A percentile compares a stretch with the other conserved stretches of the same genome.
Conservation (phyloP, 805 yeast species). For the Lipomyces yamanashiensis region DNA sequence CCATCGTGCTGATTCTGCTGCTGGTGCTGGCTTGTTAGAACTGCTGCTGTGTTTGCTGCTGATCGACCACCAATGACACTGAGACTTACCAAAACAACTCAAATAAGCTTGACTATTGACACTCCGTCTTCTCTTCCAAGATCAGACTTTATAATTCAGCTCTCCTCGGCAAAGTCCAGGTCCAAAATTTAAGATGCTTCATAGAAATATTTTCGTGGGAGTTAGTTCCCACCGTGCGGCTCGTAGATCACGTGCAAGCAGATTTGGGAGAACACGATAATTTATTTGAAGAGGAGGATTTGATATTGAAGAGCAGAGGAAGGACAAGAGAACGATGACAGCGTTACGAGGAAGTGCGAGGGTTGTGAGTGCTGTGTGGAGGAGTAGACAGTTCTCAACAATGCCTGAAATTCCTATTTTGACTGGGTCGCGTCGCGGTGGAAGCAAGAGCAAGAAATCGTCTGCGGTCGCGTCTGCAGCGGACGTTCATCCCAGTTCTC, state of each 20-base stretch:
- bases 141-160: no score
- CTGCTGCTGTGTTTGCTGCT: no score
- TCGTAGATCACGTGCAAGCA: not conserved
- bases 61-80: no score
- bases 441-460: not conserved
- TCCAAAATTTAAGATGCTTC: not conserved
- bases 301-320: not conserved
- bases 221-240: not conserved
- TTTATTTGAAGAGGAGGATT: not conserved
- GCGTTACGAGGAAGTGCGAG: not conserved
- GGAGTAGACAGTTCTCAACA: not conserved
- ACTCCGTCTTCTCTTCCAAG: no score
- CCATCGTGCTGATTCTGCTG: not conserved
- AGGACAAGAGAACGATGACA: not conserved
- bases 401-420: not conserved
- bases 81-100: no score
- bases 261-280: no score
- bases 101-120: no score
- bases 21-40: not conserved
- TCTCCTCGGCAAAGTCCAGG: not conserved
- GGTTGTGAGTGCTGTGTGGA: not conserved
- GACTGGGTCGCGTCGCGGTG: constrained; percentile 4
- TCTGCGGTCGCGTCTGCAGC: not conserved
- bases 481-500: constrained; percentile 14
- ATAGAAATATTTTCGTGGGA: not conserved